These are phyloP conservation scores for Cinnamomum micranthum DNA, from an alignment of 164 flowering plant genomes.

Conservation along the genomic window DNA sequence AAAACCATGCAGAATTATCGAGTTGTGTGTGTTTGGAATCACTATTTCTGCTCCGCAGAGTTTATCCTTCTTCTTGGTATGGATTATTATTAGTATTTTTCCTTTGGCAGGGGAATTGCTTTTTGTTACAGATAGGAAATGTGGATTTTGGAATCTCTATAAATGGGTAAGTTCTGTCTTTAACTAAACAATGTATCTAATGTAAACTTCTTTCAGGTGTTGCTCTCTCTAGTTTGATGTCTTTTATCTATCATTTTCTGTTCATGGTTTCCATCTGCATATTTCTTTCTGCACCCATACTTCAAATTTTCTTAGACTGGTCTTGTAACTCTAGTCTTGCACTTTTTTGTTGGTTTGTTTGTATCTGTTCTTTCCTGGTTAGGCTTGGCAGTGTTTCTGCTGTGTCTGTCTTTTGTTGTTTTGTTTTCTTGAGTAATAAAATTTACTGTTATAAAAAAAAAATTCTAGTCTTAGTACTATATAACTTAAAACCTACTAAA, in stretches of 20 bases:
- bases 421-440: too few species aligned
- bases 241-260: too few species aligned
- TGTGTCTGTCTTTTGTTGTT: too few species aligned
- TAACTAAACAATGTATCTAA: not conserved
- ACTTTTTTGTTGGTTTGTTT: too few species aligned
- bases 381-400: too few species aligned
- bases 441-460: too few species aligned
- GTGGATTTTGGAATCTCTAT: constrained; percentile 88
- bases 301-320: not conserved
- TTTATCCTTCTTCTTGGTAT: not conserved
- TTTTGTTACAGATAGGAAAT: constrained; percentile 73
- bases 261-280: not conserved
- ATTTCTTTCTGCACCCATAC: too few species aligned
- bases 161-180: constrained; percentile 67
- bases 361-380: too few species aligned
- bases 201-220: not conserved
- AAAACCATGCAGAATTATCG: not conserved
- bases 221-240: not conserved
- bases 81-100: not conserved
- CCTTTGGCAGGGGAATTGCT: constrained; percentile 77
- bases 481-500: too few species aligned
- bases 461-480: not conserved
- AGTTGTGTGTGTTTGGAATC: not conserved
- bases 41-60: not conserved
- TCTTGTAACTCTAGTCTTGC: not conserved